phyloP scores from a whole-genome alignment of 2,329 filamentous ascomycete genomes.

The Periconia sp. region DNA sequence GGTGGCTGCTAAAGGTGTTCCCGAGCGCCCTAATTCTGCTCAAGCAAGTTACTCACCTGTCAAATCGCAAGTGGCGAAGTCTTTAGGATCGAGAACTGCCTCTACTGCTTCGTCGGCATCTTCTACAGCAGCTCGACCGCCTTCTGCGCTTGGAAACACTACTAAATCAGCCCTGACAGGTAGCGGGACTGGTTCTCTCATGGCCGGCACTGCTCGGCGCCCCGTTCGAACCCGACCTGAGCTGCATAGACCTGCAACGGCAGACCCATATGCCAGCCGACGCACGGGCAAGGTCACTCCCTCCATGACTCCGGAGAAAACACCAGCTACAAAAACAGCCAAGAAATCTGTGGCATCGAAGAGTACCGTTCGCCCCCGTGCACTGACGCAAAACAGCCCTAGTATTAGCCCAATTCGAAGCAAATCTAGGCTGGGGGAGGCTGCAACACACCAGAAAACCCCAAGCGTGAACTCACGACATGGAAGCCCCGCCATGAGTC shows the following conservation, averaged over 20 bases:
- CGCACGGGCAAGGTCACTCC: constrained; percentile 52
- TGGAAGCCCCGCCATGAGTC: constrained; percentile 40
- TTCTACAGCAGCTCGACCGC: constrained; percentile 37
- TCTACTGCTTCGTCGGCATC: constrained; percentile 39
- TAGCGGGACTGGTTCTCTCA: constrained; percentile 53
- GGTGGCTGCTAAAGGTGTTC: constrained; percentile 50
- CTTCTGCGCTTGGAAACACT: constrained; percentile 42
- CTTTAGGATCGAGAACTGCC: constrained; percentile 32
- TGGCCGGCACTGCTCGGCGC: constrained; percentile 65
- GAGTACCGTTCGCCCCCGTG: constrained; percentile 35
- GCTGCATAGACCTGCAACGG: constrained; percentile 57
- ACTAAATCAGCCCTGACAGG: constrained; percentile 39
- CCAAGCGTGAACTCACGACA: constrained; percentile 34
- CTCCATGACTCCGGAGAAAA: constrained; percentile 54
- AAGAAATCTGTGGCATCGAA: constrained; percentile 45
- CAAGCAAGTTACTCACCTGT: constrained; percentile 59
- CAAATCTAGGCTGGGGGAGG: constrained; percentile 42
- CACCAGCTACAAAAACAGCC: constrained; percentile 46
- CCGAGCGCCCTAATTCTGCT: constrained; percentile 63
- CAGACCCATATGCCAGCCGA: constrained; percentile 58
- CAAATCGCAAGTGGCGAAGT: constrained; percentile 46
- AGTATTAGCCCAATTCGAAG: constrained; percentile 42
- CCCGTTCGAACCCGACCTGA: constrained; percentile 53
- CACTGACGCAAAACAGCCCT: constrained; percentile 43
- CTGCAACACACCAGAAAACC: constrained; percentile 34